Percentiles rank a stretch among this genome's conserved stretches.
Conservation (phyloP, 345 rosid genomes). For the Durio zibethinus region DNA sequence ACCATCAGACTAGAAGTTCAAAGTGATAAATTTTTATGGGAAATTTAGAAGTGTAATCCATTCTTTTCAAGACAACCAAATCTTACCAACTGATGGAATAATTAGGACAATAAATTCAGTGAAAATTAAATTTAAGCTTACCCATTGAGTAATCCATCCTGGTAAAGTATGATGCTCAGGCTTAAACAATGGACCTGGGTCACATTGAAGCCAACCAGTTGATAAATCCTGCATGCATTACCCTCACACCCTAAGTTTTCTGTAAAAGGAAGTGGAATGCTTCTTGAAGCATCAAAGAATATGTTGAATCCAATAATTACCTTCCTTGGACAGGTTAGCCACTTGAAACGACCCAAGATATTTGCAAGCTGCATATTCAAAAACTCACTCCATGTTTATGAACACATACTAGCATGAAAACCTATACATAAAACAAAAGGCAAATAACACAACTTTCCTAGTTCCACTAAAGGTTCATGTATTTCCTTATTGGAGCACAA, state of each 20-base stretch:
- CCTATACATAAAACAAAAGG: background rate
- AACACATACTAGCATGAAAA: background rate
- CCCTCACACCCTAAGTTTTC: constrained; percentile 11
- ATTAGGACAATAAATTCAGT: background rate
- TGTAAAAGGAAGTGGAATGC: background rate
- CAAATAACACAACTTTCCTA: background rate
- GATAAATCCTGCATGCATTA: constrained; percentile 66
- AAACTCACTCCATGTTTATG: constrained; percentile 4
- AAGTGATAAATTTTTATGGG: background rate
- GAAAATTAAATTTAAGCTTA: constrained; percentile 25
- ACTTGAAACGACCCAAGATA: constrained; percentile 79
- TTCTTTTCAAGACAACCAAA: background rate
- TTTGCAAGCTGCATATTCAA: constrained; percentile 76
- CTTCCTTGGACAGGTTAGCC: constrained; percentile 97
- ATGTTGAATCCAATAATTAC: constrained; percentile 35
- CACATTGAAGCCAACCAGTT: constrained; percentile 93
- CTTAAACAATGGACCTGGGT: constrained; percentile 88
- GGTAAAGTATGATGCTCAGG: constrained; percentile 63
- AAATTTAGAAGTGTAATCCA: background rate
- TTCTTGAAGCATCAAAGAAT: constrained; percentile 12
- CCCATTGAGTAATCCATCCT: constrained; percentile 70
- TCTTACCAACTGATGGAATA: background rate
- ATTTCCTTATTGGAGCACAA: background rate
- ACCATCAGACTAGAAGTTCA: background rate
- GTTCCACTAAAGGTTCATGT: background rate